These are phyloP conservation scores for Colletotrichum cordylinicola DNA, from an alignment of 2,329 filamentous ascomycete genomes.

Conservation along the genomic window DNA sequence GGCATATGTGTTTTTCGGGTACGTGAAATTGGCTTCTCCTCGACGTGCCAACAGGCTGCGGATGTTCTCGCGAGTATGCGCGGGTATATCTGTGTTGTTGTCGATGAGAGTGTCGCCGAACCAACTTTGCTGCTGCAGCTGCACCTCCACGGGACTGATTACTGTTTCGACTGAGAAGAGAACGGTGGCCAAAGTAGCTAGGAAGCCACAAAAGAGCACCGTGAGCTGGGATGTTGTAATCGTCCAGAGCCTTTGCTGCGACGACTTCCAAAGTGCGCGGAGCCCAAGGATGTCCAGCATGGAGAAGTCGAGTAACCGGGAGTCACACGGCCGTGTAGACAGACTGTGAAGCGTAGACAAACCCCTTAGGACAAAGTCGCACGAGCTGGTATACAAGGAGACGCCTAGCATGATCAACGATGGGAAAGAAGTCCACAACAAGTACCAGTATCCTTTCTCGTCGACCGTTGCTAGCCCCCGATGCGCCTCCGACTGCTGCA, in stretches of 20 bases:
- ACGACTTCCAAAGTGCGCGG: background rate
- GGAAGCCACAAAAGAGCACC: background rate
- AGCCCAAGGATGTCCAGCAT: conserved; percentile 1
- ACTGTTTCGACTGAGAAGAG: background rate
- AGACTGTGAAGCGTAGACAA: background rate
- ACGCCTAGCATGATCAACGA: background rate
- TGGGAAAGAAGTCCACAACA: conserved; percentile 3
- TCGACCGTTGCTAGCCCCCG: background rate
- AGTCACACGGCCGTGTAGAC: background rate
- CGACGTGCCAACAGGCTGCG: background rate
- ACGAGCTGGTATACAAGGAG: background rate
- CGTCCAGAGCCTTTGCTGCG: background rate
- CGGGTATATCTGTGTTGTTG: background rate
- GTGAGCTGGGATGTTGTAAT: background rate
- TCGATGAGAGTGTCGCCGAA: background rate
- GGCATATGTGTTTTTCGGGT: background rate
- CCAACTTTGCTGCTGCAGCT: background rate
- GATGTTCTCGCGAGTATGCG: background rate
- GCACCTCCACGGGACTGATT: background rate
- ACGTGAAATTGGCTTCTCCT: background rate
- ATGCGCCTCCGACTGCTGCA: background rate
- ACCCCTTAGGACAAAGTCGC: background rate
- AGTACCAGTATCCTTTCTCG: background rate
- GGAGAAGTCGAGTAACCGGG: background rate
- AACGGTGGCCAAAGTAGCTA: background rate